A percentile compares a stretch with the other conserved stretches of the same genome.
Evolutionary conservation across 176 grass and related monocot genomes (phyloP).

Genomic region (Bothriochloa decipiens): DNA sequence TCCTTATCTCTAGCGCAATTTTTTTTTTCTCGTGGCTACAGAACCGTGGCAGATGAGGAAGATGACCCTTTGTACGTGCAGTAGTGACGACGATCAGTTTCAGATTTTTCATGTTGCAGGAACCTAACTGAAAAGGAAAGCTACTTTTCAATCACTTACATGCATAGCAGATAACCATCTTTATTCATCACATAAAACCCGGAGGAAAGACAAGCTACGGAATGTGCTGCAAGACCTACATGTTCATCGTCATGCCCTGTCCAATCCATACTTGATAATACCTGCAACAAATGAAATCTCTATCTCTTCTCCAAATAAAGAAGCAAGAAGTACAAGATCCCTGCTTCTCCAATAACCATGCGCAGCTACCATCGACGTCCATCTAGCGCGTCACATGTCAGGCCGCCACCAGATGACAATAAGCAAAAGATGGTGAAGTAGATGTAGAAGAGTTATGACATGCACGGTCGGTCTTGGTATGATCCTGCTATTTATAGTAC

Average conservation of each 20-base stretch:
- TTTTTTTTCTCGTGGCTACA: not conserved
- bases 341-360: not conserved
- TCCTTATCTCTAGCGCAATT: not conserved
- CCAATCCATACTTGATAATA: not conserved
- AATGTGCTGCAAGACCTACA: too few relatives aligned
- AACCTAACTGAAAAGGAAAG: too few relatives aligned
- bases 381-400: not conserved
- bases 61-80: not conserved
- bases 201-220: too few relatives aligned
- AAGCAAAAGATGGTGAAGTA: not conserved
- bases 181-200: too few relatives aligned
- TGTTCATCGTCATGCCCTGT: not conserved
- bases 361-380: not conserved
- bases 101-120: too few relatives aligned
- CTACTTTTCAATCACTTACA: too few relatives aligned
- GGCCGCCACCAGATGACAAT: not conserved
- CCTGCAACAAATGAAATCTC: too few relatives aligned
- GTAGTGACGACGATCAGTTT: not conserved
- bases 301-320: too few relatives aligned
- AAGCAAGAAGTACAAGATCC: too few relatives aligned
- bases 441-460: not conserved
- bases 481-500: constrained; percentile 12
- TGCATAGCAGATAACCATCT: not conserved
- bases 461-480: not conserved
- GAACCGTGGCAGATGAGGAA: not conserved